phyloP scores from a whole-genome alignment of 257 asterid genomes.

The Ocimum tenuiflorum region DNA sequence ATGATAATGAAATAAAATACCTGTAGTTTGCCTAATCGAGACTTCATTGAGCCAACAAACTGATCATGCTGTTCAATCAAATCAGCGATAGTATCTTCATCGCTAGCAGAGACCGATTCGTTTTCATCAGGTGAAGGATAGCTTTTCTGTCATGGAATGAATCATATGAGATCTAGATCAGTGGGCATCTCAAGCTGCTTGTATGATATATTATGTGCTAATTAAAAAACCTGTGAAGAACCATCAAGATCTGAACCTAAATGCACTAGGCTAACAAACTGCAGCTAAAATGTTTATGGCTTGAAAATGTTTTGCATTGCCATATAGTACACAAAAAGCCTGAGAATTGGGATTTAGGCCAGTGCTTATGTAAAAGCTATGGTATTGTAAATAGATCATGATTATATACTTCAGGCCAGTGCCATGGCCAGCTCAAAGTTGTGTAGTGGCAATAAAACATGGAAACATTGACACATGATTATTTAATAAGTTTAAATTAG shows the following conservation, averaged over 20 bases:
- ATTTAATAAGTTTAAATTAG: no score
- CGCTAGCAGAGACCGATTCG: conserved; percentile 52
- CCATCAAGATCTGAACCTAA: conserved; percentile 1
- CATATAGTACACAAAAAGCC: background rate
- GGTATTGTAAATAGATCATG: no score
- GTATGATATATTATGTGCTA: conserved; percentile 7
- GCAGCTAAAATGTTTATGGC: background rate
- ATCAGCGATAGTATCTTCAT: conserved; percentile 71
- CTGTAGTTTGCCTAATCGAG: conserved; percentile 87
- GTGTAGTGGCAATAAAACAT: no score
- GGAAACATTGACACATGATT: no score
- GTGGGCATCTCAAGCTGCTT: conserved; percentile 9
- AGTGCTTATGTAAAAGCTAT: no score
- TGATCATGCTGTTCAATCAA: conserved; percentile 70
- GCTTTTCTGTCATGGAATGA: conserved; percentile 45
- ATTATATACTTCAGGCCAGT: no score
- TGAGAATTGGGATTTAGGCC: no score
- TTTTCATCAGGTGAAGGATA: conserved; percentile 39
- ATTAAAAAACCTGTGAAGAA: background rate
- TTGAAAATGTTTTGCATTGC: background rate
- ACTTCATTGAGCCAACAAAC: conserved; percentile 75
- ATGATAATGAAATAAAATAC: conserved; percentile 30
- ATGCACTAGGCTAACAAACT: background rate
- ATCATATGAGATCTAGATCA: conserved; percentile 3
- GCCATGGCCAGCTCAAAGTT: no score